Conservation (phyloP, 2,329 filamentous ascomycete genomes). For the Pochonia chlamydosporia region DNA sequence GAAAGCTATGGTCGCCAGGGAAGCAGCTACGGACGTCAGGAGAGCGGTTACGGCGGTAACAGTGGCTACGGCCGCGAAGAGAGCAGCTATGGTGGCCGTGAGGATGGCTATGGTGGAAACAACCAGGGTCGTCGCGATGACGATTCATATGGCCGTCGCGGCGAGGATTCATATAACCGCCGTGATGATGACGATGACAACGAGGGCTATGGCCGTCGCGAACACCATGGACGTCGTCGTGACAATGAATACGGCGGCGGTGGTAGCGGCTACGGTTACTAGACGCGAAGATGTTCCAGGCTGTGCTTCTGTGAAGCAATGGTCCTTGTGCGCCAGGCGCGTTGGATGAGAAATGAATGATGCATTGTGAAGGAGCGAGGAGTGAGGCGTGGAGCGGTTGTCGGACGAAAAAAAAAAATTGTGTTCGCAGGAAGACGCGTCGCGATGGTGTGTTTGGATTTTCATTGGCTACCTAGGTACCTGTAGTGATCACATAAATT, state of each 20-base stretch:
- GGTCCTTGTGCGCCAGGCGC: not conserved
- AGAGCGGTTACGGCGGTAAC: conserved; percentile 10
- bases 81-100: conserved; percentile 16
- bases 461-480: not conserved
- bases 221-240: conserved; percentile 10
- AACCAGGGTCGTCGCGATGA: conserved; percentile 16
- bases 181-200: conserved; percentile 18
- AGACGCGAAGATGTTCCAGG: not conserved
- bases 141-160: conserved; percentile 5
- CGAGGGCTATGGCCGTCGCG: conserved; percentile 11
- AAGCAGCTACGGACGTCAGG: not conserved
- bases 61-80: conserved; percentile 15
- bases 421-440: not conserved
- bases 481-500: not conserved
- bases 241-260: conserved; percentile 6
- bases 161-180: not conserved
- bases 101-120: conserved; percentile 4
- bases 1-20: conserved; percentile 17
- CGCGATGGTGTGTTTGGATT: not conserved
- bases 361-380: conserved; percentile 10
- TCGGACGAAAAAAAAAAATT: not conserved
- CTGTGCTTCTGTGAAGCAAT: not conserved
- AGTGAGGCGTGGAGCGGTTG: conserved; percentile 9
- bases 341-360: not conserved
- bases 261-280: conserved; percentile 8